A percentile compares a stretch with the other conserved stretches of the same genome.
Evolutionary conservation across 2,329 filamentous ascomycete species (phyloP).

Genomic region (Daldinia sp.): DNA sequence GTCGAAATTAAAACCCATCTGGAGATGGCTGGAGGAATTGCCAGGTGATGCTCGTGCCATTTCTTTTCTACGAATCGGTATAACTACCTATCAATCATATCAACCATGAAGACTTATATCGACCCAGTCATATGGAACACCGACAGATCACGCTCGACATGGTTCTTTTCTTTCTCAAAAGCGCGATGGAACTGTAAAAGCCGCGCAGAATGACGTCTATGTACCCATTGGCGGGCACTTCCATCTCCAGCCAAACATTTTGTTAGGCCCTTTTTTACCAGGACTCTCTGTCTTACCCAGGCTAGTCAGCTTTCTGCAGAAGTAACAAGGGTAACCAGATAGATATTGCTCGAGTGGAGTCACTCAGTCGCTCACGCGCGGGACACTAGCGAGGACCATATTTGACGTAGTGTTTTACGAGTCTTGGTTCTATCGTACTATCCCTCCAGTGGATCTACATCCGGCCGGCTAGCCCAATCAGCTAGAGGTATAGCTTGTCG

Average conservation of each 20-base stretch:
- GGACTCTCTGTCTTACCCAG: neutral
- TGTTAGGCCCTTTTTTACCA: slow-evolving; percentile 11
- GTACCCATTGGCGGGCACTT: slow-evolving; percentile 1
- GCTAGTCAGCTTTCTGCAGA: slow-evolving; percentile 31
- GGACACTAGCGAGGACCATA: slow-evolving; percentile 15
- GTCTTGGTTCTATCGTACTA: slow-evolving; percentile 13
- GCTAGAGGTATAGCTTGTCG: slow-evolving; percentile 28
- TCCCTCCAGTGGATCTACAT: slow-evolving; percentile 22
- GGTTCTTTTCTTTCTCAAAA: neutral
- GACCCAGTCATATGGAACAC: slow-evolving; percentile 10
- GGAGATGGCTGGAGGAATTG: neutral
- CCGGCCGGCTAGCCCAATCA: slow-evolving; percentile 26
- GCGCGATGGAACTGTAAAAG: slow-evolving; percentile 19
- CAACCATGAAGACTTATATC: slow-evolving; percentile 1
- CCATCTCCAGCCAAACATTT: slow-evolving; percentile 11
- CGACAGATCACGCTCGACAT: slow-evolving; percentile 3
- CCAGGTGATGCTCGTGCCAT: slow-evolving; percentile 11
- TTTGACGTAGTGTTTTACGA: neutral
- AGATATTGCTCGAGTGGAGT: slow-evolving; percentile 30
- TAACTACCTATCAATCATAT: too few species aligned
- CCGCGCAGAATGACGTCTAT: slow-evolving; percentile 33
- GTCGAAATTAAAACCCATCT: slow-evolving; percentile 1
- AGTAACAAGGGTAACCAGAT: too few species aligned
- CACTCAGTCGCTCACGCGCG: slow-evolving; percentile 22
- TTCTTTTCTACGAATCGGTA: slow-evolving; percentile 5